Evolutionary conservation across 768 basidiomycete genomes (phyloP).

Genomic region (Floccularia luteovirens): DNA sequence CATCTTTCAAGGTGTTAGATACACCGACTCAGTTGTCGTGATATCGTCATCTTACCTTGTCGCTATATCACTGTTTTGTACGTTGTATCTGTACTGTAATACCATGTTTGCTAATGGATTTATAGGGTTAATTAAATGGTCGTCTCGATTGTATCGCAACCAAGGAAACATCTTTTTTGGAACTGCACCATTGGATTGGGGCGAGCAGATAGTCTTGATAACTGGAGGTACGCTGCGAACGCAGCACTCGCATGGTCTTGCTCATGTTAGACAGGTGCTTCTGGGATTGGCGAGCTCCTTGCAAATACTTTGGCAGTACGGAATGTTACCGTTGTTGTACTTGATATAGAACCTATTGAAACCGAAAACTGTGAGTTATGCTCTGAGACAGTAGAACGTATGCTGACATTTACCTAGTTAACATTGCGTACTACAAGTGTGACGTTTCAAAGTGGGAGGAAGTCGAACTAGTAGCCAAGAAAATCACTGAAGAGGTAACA

Average conservation of each 20-base stretch:
- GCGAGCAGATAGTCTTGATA: constrained; percentile 81
- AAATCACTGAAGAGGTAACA: constrained; percentile 69
- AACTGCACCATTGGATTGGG: constrained; percentile 69
- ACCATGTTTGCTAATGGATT: constrained; percentile 4
- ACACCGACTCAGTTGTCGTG: constrained; percentile 44
- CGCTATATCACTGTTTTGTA: constrained; percentile 61
- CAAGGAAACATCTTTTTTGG: constrained; percentile 58
- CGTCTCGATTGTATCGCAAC: constrained; percentile 68
- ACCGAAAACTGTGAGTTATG: constrained; percentile 63
- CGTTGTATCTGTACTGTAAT: constrained; percentile 20
- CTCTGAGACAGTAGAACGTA: constrained; percentile 2
- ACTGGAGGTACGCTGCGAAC: constrained; percentile 80
- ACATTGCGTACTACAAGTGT: constrained; percentile 82
- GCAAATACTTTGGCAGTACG: constrained; percentile 83
- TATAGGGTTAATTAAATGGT: constrained; percentile 64
- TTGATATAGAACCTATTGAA: constrained; percentile 74
- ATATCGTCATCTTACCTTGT: constrained; percentile 47
- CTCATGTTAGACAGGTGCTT: constrained; percentile 49
- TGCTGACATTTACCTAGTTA: constrained; percentile 35
- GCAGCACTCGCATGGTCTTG: no score
- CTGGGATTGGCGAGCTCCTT: constrained; percentile 83
- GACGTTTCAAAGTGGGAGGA: constrained; percentile 88
- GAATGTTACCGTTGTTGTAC: constrained; percentile 77
- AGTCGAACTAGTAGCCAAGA: constrained; percentile 68
- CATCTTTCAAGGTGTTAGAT: constrained; percentile 56